Evolutionary conservation across 2,329 filamentous ascomycete genomes (phyloP).

Genomic region (Aspergillus thermomutatus): DNA sequence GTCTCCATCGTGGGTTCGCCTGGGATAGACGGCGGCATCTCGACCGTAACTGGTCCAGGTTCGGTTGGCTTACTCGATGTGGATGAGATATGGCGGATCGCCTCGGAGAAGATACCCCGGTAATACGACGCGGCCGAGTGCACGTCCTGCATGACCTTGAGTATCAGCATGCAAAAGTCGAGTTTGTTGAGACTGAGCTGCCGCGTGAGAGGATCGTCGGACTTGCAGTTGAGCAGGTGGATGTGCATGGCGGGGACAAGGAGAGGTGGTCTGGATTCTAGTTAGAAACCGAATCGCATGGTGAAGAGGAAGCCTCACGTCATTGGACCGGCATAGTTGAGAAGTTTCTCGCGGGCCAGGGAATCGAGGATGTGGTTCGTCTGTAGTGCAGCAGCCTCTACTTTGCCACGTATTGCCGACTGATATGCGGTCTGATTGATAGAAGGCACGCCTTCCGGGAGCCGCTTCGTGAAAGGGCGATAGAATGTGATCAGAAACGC

Average conservation of each 20-base stretch:
- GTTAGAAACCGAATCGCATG: background rate
- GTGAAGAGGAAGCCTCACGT: constrained; percentile 13
- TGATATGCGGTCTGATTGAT: constrained; percentile 18
- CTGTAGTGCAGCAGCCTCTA: constrained; percentile 23
- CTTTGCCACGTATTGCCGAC: constrained; percentile 17
- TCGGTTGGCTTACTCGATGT: background rate
- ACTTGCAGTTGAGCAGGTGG: constrained; percentile 26
- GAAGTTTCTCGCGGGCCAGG: constrained; percentile 21
- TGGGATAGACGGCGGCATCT: background rate
- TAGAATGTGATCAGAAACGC: constrained; percentile 28
- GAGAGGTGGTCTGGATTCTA: constrained; percentile 7
- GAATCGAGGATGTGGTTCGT: constrained; percentile 27
- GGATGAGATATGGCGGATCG: constrained; percentile 7
- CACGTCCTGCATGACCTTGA: constrained; percentile 20
- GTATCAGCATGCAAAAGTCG: constrained; percentile 20
- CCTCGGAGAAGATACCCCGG: constrained; percentile 9
- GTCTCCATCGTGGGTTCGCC: background rate
- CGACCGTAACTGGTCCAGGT: background rate
- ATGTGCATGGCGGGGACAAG: constrained; percentile 24
- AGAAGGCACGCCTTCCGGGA: constrained; percentile 15
- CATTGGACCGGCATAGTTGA: constrained; percentile 22
- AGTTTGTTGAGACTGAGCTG: constrained; percentile 19
- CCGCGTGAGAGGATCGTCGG: constrained; percentile 12
- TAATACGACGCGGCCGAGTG: constrained; percentile 11
- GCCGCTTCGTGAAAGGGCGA: constrained; percentile 21